Evolutionary conservation across 768 basidiomycete genomes (phyloP), one percentile per base, ranked within the genome.

Genomic region (Rhodotorula sphaerocarpa): DNA sequence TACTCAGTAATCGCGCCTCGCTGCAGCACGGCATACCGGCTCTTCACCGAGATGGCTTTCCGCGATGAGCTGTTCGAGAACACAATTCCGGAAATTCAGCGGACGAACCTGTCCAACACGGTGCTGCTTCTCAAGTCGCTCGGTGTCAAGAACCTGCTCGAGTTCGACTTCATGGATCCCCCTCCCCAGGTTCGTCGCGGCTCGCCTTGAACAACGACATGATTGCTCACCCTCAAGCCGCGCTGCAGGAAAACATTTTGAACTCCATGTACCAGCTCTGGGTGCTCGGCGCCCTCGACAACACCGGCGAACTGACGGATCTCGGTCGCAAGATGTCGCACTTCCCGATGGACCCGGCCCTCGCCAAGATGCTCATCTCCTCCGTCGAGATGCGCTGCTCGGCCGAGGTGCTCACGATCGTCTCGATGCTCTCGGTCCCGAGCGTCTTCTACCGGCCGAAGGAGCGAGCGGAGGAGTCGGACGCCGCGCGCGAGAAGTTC

Each of bases 91-190:
- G 95, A 99, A 77, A 99, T 99, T 57, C 95, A 99, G 75, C 80
- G 95, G 50, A 99, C 95, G 15, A 97, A 99, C 76, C 76, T 99
- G 59, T 92, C 95, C 25, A 97, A 99, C 72, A 99, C 93, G 0
- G 95, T 97, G 0, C 76, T 97, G 27, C 76, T 97, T 42, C 80
- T 99, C 61, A 99, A 97, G 74, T 92, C 92, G 5, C 80, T 99
- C 9, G 93, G 95, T 15, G 95, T 99, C 45, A 95, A 95, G 79
- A 90, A 97, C 74, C 77, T 96, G 45, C 81, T 99, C 27, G 93
- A 99, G 76, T 99, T 97, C 73, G 93, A 97, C 76, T 99, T 99
- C 74, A 97, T 99, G 95, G 95, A 99, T 74, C 95, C 95, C n/a
- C 95, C 95, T 27, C 95, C 95, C n/a, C 91, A 93, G 81, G 88